Conservation (phyloP, 1,284 basidiomycete species). For the Volvariella surrecta region DNA sequence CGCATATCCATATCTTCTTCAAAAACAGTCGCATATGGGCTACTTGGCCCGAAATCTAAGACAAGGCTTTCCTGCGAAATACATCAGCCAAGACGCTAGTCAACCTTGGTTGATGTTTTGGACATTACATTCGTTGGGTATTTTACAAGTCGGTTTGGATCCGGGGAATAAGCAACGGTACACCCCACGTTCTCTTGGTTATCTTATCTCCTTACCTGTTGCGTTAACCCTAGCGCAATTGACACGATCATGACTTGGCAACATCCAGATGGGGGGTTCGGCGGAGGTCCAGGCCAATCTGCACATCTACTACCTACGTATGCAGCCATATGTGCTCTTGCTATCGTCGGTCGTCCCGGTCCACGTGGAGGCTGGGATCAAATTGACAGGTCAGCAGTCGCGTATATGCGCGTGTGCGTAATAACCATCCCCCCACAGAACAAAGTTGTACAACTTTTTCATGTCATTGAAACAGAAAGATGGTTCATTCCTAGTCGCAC, state of each 20-base stretch:
- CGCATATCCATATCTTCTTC: conserved; percentile 21
- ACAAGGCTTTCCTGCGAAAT: conserved; percentile 72
- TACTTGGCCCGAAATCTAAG: conserved; percentile 60
- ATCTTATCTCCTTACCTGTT: not conserved
- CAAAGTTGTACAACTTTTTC: conserved; percentile 83
- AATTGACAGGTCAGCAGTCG: conserved; percentile 54
- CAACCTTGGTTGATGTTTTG: conserved; percentile 92
- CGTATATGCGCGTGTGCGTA: not conserved
- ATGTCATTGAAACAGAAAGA: conserved; percentile 90
- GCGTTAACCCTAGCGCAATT: conserved; percentile 42
- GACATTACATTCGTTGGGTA: conserved; percentile 76
- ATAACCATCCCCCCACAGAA: conserved; percentile 28
- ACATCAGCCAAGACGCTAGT: conserved; percentile 82
- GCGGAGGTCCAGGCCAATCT: conserved; percentile 84
- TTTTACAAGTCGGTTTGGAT: conserved; percentile 74
- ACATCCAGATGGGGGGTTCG: conserved; percentile 82
- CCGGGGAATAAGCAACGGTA: conserved; percentile 65
- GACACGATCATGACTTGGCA: conserved; percentile 74
- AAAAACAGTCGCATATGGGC: conserved; percentile 57
- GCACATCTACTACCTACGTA: conserved; percentile 90
- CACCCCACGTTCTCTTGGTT: conserved; percentile 14
- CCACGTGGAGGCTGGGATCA: conserved; percentile 77
- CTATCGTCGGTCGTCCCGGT: conserved; percentile 72
- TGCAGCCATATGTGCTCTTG: conserved; percentile 79
- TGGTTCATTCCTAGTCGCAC: conserved; percentile 88